phyloP scores from a whole-genome alignment of 192 early-diverging fungal genomes.

The Umbelopsis sp. region DNA sequence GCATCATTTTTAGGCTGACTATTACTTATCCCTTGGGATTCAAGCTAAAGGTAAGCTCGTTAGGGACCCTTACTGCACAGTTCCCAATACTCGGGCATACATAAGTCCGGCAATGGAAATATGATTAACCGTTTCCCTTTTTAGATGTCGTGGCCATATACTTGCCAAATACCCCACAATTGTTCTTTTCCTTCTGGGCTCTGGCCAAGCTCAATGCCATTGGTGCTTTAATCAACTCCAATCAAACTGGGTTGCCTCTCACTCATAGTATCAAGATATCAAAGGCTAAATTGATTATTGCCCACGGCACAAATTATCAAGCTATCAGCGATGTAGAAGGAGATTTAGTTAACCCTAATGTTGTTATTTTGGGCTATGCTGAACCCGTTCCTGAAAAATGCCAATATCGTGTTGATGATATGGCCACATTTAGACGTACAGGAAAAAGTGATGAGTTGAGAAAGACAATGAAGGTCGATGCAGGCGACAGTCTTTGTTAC shows the following conservation, averaged over 20 bases:
- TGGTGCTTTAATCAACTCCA: constrained; percentile 13
- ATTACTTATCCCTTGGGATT: neutral
- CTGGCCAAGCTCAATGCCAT: constrained; percentile 12
- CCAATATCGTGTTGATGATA: neutral
- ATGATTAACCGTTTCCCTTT: too few species aligned
- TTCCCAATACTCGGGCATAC: neutral
- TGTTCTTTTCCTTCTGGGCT: constrained; percentile 7
- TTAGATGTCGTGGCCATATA: constrained; percentile 11
- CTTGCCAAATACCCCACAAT: constrained; percentile 17
- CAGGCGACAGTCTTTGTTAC: neutral
- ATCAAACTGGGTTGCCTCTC: constrained; percentile 4
- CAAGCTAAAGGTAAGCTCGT: neutral
- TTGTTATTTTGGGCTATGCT: neutral
- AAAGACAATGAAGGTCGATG: neutral
- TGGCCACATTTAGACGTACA: neutral
- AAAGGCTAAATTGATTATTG: neutral
- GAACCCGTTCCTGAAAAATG: constrained; percentile 3
- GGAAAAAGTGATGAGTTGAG: constrained; percentile 5
- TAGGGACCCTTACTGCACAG: too few species aligned
- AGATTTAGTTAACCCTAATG: neutral
- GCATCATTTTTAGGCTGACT: neutral
- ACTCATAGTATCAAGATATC: neutral
- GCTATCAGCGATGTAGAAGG: neutral
- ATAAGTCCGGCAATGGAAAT: too few species aligned
- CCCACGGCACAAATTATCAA: neutral